These are phyloP conservation scores for Boletus semigastroideus DNA, from an alignment of 1,284 basidiomycete species.

Conservation along the genomic window DNA sequence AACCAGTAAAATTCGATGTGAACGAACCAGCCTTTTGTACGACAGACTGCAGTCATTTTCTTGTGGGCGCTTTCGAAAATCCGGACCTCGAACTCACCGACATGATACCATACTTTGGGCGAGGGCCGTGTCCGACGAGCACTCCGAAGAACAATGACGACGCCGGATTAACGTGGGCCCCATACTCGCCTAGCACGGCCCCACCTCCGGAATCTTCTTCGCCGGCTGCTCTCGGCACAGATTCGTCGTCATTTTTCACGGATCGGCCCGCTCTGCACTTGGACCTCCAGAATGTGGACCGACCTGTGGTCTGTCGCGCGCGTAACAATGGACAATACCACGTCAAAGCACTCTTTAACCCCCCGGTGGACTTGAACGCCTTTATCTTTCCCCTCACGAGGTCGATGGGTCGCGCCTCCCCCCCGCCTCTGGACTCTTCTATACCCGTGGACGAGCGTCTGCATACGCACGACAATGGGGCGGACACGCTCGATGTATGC, in stretches of 20 bases:
- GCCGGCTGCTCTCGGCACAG: conserved; percentile 3
- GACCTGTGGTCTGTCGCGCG: not conserved
- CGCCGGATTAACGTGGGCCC: conserved; percentile 1
- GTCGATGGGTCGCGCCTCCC: not conserved
- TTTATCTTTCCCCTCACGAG: not conserved
- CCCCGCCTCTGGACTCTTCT: not conserved
- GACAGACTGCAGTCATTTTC: not conserved
- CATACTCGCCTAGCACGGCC: conserved; percentile 3
- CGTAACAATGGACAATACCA: not conserved
- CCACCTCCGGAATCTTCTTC: conserved; percentile 29
- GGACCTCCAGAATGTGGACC: not conserved
- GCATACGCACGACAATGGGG: not conserved
- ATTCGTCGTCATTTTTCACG: not conserved
- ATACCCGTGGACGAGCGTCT: not conserved
- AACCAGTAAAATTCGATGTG: not conserved
- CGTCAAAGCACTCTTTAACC: conserved; percentile 5
- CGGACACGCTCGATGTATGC: conserved; percentile 15
- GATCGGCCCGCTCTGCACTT: not conserved
- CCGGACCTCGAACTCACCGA: not conserved
- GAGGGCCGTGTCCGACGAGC: conserved; percentile 1
- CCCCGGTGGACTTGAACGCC: not conserved
- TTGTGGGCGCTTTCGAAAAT: not conserved
- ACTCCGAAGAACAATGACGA: conserved; percentile 9
- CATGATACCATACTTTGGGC: not conserved
- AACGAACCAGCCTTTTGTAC: not conserved